Conservation (phyloP, 176 grass and related monocot genomes). For the Paspalum notatum region DNA sequence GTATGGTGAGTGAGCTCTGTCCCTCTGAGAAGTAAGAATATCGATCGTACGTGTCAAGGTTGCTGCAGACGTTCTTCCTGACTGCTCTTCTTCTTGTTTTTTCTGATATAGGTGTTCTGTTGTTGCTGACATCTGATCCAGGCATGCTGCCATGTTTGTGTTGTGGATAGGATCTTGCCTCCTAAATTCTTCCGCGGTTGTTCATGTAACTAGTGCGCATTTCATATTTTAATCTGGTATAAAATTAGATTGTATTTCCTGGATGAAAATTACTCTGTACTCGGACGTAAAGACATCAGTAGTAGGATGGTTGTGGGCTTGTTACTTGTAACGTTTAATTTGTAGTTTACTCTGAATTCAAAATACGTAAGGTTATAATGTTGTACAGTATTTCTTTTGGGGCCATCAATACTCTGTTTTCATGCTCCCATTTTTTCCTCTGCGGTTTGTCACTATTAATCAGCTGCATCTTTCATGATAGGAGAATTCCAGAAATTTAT, state of each 20-base stretch:
- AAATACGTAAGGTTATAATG: neutral
- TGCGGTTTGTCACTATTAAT: neutral
- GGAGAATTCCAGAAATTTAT: too few species aligned
- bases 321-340: conserved; percentile 13
- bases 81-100: conserved; percentile 29
- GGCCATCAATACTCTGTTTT: neutral
- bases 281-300: conserved; percentile 14
- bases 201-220: conserved; percentile 19
- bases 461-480: too few species aligned
- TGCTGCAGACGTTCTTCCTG: neutral
- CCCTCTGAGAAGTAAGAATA: too few species aligned
- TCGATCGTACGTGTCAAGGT: neutral
- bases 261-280: neutral
- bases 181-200: neutral
- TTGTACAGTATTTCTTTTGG: neutral
- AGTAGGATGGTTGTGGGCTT: neutral
- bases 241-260: neutral
- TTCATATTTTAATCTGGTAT: neutral
- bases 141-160: neutral
- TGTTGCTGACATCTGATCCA: conserved; percentile 39
- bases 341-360: neutral
- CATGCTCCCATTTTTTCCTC: neutral
- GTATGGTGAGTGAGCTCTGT: neutral
- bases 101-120: conserved; percentile 47
- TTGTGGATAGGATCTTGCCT: neutral